A percentile compares a stretch with the other conserved stretches of the same genome.
Conservation (phyloP, 2,329 filamentous ascomycete genomes). For the Aspergillus sp. region DNA sequence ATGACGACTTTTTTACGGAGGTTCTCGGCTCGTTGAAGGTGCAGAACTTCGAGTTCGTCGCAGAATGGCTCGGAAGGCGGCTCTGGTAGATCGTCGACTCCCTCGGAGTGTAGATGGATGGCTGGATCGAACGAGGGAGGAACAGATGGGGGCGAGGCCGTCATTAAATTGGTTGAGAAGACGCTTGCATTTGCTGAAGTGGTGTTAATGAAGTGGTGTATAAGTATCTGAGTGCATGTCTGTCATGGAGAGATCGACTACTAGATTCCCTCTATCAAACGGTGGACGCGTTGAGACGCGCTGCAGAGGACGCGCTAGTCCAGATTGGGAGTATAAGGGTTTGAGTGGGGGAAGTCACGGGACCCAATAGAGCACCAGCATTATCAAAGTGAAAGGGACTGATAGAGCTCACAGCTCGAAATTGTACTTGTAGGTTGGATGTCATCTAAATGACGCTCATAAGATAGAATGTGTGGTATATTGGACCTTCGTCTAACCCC, state of each 20-base stretch:
- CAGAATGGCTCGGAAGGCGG: constrained; percentile 34
- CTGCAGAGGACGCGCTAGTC: constrained; percentile 24
- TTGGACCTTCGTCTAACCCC: constrained; percentile 6
- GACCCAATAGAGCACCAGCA: neutral
- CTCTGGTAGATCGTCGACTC: constrained; percentile 13
- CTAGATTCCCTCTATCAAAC: neutral
- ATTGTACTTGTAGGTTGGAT: neutral
- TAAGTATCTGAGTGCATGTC: neutral
- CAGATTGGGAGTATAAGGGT: constrained; percentile 5
- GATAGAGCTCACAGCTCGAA: neutral
- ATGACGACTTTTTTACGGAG: constrained; percentile 39
- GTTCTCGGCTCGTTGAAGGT: constrained; percentile 31
- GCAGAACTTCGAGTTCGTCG: constrained; percentile 41
- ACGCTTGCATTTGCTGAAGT: constrained; percentile 1
- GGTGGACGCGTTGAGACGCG: constrained; percentile 19
- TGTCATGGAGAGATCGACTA: too few relatives aligned
- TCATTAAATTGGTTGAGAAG: constrained; percentile 26
- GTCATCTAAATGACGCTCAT: neutral
- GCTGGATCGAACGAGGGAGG: constrained; percentile 53
- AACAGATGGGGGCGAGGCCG: constrained; percentile 33
- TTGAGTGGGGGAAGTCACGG: neutral
- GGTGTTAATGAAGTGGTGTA: neutral
- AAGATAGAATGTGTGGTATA: constrained; percentile 11
- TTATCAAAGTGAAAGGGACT: too few relatives aligned
- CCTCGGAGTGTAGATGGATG: constrained; percentile 48